Percentiles rank a stretch among this genome's conserved stretches.
These are phyloP conservation scores for Aciculoconidium aculeatum DNA, from an alignment of 805 yeast genomes.

Conservation along the genomic window DNA sequence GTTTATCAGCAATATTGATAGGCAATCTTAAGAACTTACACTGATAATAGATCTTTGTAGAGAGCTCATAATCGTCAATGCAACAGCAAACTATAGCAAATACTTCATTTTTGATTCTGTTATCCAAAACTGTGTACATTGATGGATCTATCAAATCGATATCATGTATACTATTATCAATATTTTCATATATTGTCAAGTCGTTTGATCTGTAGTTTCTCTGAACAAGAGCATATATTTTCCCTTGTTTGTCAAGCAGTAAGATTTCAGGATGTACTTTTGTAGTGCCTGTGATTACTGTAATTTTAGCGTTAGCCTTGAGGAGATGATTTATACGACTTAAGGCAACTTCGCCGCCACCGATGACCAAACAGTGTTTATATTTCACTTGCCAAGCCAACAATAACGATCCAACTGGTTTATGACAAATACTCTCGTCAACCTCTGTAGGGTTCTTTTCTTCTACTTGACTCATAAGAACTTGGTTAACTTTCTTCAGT, in stretches of 20 bases:
- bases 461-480: no score
- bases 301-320: constrained; percentile 64
- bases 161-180: constrained; percentile 11
- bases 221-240: constrained; percentile 34
- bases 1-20: constrained; percentile 81
- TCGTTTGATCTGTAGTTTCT: constrained; percentile 45
- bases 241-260: constrained; percentile 27
- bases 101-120: constrained; percentile 28
- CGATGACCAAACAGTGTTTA: constrained; percentile 63
- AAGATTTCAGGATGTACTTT: constrained; percentile 24
- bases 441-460: no score
- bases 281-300: constrained; percentile 48
- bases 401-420: constrained; percentile 50
- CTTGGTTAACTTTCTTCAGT: no score
- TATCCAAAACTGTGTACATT: constrained; percentile 25
- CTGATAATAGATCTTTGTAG: constrained; percentile 51
- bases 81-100: constrained; percentile 71
- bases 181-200: constrained; percentile 43
- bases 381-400: constrained; percentile 71
- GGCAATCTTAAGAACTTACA: constrained; percentile 43
- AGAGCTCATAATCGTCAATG: constrained; percentile 61
- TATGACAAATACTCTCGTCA: no score
- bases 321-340: constrained; percentile 62
- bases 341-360: constrained; percentile 75
- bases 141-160: constrained; percentile 14